Evolutionary conservation across 192 early-diverging fungal species (phyloP).

Genomic region (Podila clonocystis): DNA sequence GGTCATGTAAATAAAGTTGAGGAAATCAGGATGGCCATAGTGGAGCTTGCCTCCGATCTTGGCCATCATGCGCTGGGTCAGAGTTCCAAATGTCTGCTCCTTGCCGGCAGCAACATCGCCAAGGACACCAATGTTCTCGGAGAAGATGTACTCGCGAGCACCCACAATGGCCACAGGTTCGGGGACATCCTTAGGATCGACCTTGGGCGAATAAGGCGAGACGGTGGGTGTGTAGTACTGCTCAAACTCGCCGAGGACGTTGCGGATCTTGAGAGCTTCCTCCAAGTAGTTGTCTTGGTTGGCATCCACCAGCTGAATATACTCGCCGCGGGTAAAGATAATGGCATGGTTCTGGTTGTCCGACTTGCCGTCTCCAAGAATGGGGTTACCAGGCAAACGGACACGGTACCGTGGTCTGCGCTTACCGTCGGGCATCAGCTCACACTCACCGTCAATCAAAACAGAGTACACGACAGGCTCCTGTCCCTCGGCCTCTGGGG

Average conservation of each 20-base stretch:
- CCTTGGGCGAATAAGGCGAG: slow-evolving; percentile 71
- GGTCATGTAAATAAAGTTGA: slow-evolving; percentile 85
- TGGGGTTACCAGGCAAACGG: slow-evolving; percentile 79
- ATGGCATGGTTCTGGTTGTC: slow-evolving; percentile 89
- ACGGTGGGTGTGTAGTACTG: slow-evolving; percentile 65
- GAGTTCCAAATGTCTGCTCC: slow-evolving; percentile 84
- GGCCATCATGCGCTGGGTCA: slow-evolving; percentile 83
- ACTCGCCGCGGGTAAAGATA: slow-evolving; percentile 85
- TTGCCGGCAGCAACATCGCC: slow-evolving; percentile 88
- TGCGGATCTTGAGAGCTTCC: slow-evolving; percentile 84
- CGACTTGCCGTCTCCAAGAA: slow-evolving; percentile 87
- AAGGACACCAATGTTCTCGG: slow-evolving; percentile 79
- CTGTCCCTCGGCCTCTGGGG: slow-evolving; percentile 63
- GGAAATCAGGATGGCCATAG: slow-evolving; percentile 88
- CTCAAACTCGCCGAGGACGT: slow-evolving; percentile 84
- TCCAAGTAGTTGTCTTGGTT: slow-evolving; percentile 92
- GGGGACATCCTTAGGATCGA: slow-evolving; percentile 42
- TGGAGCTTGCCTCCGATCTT: slow-evolving; percentile 81
- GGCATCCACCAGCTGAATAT: slow-evolving; percentile 83
- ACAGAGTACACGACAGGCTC: slow-evolving; percentile 60
- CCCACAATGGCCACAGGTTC: slow-evolving; percentile 84
- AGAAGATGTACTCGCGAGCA: slow-evolving; percentile 83
- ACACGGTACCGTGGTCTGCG: slow-evolving; percentile 78
- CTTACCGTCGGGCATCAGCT: slow-evolving; percentile 66
- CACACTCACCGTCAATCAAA: slow-evolving; percentile 80